phyloP scores from a whole-genome alignment of 768 basidiomycete genomes.

The Serendipita sp. region DNA sequence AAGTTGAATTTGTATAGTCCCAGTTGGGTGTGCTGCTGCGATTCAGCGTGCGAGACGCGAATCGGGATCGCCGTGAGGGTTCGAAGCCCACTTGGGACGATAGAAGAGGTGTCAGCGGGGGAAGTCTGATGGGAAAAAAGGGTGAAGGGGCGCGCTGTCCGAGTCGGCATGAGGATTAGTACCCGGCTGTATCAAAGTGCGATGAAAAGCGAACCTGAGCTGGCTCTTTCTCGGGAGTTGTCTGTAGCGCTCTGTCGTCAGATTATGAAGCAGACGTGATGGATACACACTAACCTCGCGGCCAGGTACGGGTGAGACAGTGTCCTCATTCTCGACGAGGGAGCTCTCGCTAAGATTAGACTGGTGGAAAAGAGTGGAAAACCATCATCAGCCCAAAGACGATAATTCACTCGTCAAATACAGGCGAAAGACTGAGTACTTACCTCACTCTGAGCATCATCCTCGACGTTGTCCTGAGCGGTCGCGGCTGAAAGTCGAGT shows the following conservation, averaged over 20 bases:
- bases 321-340: not conserved
- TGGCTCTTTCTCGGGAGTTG: not conserved
- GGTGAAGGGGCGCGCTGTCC: not conserved
- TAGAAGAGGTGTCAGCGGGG: not conserved
- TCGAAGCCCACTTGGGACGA: not conserved
- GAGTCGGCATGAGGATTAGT: not conserved
- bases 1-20: too few relatives aligned
- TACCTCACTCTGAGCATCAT: too few relatives aligned
- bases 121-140: not conserved
- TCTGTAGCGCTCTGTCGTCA: not conserved
- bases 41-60: not conserved
- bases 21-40: not conserved
- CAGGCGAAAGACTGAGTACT: too few relatives aligned
- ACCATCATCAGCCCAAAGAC: not conserved
- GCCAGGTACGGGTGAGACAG: not conserved
- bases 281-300: not conserved
- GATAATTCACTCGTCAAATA: not conserved
- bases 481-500: too few relatives aligned
- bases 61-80: not conserved
- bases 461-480: too few relatives aligned
- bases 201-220: not conserved
- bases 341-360: not conserved
- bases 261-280: not conserved
- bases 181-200: not conserved
- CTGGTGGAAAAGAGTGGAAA: not conserved